Evolutionary conservation across 2,329 filamentous ascomycete species (phyloP).

Genomic region (Kalmusia sp.): DNA sequence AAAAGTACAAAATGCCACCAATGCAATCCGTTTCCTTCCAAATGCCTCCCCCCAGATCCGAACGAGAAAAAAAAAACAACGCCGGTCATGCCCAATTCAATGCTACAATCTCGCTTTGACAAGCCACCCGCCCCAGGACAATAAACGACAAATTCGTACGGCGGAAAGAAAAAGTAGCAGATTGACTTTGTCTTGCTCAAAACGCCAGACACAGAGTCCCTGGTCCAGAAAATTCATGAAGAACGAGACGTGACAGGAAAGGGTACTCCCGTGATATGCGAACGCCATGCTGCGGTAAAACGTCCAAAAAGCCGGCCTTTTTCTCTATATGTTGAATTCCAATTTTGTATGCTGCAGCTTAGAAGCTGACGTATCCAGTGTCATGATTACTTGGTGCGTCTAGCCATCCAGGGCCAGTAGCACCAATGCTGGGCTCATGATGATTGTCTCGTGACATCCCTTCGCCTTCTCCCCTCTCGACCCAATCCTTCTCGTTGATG

Average conservation of each 20-base stretch:
- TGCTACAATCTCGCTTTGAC: background rate
- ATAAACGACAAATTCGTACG: too few species aligned
- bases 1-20: background rate
- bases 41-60: background rate
- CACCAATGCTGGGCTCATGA: constrained; percentile 42
- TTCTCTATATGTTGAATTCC: too few species aligned
- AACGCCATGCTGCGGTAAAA: background rate
- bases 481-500: constrained; percentile 58
- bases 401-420: constrained; percentile 42
- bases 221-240: background rate
- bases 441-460: constrained; percentile 42
- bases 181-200: background rate
- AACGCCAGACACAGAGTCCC: background rate
- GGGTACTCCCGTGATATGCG: background rate
- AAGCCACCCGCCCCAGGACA: background rate
- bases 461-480: constrained; percentile 52
- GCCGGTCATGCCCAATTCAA: background rate
- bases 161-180: too few species aligned
- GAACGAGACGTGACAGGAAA: background rate
- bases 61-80: background rate
- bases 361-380: constrained; percentile 48
- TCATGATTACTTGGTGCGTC: constrained; percentile 43
- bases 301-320: background rate
- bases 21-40: background rate
- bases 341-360: too few species aligned